Base-by-base conservation (phyloP, 257 asterid genomes). In the Mentha longifolia region DNA sequence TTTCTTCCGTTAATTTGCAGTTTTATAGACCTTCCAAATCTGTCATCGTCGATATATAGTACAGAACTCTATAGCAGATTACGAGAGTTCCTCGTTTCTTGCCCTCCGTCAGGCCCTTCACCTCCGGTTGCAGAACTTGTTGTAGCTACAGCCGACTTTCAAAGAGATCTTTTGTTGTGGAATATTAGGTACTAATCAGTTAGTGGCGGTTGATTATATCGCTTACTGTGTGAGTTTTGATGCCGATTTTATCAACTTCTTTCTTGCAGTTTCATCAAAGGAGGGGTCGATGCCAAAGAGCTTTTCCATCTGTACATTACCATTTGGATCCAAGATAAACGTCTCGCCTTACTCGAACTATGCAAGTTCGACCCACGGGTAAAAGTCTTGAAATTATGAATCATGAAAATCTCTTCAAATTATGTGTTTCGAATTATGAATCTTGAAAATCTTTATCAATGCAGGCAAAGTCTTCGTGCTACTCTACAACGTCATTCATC, bases 301-400 rank as follows among this genome's bases (percentile, higher is more conserved):
- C 69, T 95, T 87, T 95, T 89, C 74, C 95, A 89, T 58, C 73
- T 78, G 25, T 88, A 89, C 72, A 95, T 92, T 73, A 80, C 84
- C 68, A 78, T 79, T 49, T 95, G 99, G 99, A 92, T 95, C 82
- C 89, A 89, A 66, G 99, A 92, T 19, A 89, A 82, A 72, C 98
- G 97, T 41, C 87, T 89, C 12, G 76, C 89, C 31, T 78, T 95
- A 74, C 93, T 92, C 54, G 97, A 92, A 60, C 41, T 80, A 47
- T 95, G 97, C 89, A 95, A 95, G 78, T 77, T 81, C 61, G 99
- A 92, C 75, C 88, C n/a, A n/a, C n/a, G 85, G 87, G 99, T 94
- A 85, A 35, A 35, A 20, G 49, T 61, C 39, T 45, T 41, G 16
- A 22, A 2, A 5, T n/a, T 43, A 6, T 47, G n/a, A 47, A n/a